Evolutionary conservation across 768 basidiomycete species (phyloP).

Genomic region (Lyophyllum shimeji): DNA sequence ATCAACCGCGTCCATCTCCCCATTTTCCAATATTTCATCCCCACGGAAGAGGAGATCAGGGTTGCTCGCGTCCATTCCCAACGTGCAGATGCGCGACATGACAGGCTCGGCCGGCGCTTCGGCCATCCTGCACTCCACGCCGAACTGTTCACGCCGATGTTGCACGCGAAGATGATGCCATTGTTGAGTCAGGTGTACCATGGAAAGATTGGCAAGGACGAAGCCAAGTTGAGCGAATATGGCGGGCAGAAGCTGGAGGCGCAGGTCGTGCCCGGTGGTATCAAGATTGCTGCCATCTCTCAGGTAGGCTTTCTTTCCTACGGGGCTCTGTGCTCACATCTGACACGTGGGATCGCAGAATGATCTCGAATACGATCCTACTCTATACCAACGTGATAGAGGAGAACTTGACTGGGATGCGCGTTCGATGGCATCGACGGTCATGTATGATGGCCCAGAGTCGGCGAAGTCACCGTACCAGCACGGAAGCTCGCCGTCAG

Average conservation of each 20-base stretch:
- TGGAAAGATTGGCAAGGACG: conserved; percentile 64
- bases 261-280: conserved; percentile 71
- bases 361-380: conserved; percentile 84
- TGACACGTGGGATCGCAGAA: conserved; percentile 30
- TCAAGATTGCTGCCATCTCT: conserved; percentile 80
- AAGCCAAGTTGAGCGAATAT: conserved; percentile 73
- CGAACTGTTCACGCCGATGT: conserved; percentile 86
- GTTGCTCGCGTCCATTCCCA: conserved; percentile 76
- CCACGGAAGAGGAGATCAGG: conserved; percentile 75
- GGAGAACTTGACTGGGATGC: conserved; percentile 90
- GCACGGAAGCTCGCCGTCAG: conserved; percentile 30
- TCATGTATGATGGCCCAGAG: conserved; percentile 49
- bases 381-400: conserved; percentile 72
- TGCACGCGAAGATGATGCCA: conserved; percentile 84
- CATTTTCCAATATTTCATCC: conserved; percentile 81
- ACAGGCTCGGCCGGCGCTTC: conserved; percentile 87
- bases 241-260: conserved; percentile 78
- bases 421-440: conserved; percentile 67
- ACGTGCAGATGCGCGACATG: conserved; percentile 66
- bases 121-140: conserved; percentile 90
- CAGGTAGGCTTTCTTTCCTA: conserved; percentile 43
- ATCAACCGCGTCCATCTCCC: conserved; percentile 65
- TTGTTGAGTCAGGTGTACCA: conserved; percentile 73
- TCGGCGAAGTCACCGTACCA: conserved; percentile 39
- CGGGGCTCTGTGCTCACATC: background rate